These are phyloP conservation scores for Vaccinium corymbosum DNA, from an alignment of 148 eudicot species.

Conservation along the genomic window DNA sequence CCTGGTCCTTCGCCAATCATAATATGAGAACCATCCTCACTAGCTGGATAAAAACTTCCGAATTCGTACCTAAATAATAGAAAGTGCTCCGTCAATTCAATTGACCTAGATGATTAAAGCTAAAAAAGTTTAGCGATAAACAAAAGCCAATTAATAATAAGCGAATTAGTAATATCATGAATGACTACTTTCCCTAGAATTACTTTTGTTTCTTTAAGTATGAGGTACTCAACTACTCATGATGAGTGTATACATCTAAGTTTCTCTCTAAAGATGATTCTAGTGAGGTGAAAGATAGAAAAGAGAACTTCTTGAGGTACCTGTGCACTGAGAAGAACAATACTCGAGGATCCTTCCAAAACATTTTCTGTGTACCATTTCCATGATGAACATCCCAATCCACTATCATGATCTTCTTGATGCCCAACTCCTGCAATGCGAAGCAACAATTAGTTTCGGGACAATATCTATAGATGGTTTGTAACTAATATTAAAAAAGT, in stretches of 20 bases:
- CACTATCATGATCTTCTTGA: slow-evolving; percentile 75
- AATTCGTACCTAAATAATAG: slow-evolving; percentile 63
- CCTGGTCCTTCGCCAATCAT: slow-evolving; percentile 94
- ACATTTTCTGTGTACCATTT: slow-evolving; percentile 93
- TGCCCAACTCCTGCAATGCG: slow-evolving; percentile 65
- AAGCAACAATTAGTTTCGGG: background rate
- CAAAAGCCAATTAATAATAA: background rate
- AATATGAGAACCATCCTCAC: slow-evolving; percentile 73
- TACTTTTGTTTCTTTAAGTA: background rate
- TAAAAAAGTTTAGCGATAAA: background rate
- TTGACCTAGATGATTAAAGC: background rate
- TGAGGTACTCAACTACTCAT: background rate
- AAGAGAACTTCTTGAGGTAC: slow-evolving; percentile 29
- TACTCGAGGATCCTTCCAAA: slow-evolving; percentile 89
- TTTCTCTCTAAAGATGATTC: slow-evolving; percentile 3
- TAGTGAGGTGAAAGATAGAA: background rate
- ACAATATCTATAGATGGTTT: background rate
- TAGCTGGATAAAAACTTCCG: slow-evolving; percentile 84
- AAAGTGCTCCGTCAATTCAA: slow-evolving; percentile 1
- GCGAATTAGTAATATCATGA: background rate
- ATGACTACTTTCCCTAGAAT: background rate
- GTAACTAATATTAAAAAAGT: background rate
- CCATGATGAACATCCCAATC: slow-evolving; percentile 99
- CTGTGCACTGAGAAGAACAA: slow-evolving; percentile 97
- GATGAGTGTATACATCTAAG: background rate